These are phyloP conservation scores for Bocquillonia castaneifolia DNA, from an alignment of 441 rosid species.

Conservation along the genomic window DNA sequence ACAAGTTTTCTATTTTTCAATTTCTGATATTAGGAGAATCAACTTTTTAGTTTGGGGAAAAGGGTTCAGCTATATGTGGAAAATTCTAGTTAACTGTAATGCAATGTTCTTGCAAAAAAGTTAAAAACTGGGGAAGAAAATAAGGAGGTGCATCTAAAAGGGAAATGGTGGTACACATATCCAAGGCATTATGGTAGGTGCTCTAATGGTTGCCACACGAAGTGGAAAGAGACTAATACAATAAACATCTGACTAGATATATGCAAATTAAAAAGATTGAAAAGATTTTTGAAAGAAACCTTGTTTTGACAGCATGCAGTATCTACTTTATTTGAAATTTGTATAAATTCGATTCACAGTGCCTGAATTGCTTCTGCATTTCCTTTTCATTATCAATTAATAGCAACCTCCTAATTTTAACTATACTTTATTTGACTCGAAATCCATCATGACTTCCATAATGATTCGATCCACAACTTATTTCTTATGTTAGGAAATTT, in stretches of 20 bases:
- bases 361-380: too few relatives aligned
- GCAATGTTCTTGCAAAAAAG: not conserved
- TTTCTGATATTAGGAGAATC: not conserved
- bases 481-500: too few relatives aligned
- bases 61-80: not conserved
- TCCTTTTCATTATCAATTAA: not conserved
- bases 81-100: not conserved
- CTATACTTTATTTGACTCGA: not conserved
- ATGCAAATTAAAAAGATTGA: conserved; percentile 6
- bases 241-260: conserved; percentile 8
- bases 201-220: conserved; percentile 26
- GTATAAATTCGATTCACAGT: too few relatives aligned
- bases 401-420: conserved; percentile 1
- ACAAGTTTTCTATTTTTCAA: too few relatives aligned
- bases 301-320: not conserved
- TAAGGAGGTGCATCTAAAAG: too few relatives aligned
- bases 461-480: too few relatives aligned
- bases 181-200: conserved; percentile 10
- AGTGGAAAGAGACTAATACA: conserved; percentile 21
- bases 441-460: not conserved
- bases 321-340: too few relatives aligned
- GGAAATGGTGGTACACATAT: conserved; percentile 17
- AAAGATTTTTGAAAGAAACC: conserved; percentile 10
- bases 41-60: not conserved
- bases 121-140: not conserved